phyloP scores from a whole-genome alignment of 2,329 filamentous ascomycete genomes.

The Microcyclospora pomicola region DNA sequence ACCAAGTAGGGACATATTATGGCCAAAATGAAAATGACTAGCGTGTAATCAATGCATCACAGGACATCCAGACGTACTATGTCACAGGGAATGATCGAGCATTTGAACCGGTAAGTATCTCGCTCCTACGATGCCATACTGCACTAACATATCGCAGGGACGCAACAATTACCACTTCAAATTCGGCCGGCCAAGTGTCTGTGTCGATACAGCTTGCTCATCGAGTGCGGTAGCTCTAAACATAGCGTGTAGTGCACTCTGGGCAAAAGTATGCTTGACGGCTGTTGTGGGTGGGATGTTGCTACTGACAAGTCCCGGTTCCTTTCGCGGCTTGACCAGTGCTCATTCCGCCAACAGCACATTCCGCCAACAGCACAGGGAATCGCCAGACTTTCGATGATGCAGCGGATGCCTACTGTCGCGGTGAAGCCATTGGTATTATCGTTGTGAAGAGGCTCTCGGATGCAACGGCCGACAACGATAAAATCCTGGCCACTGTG shows the following conservation, averaged over 20 bases:
- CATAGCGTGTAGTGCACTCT: slow-evolving; percentile 11
- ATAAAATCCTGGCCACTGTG: slow-evolving; percentile 16
- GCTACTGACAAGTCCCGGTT: slow-evolving; percentile 13
- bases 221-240: slow-evolving; percentile 12
- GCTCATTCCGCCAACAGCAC: slow-evolving; percentile 11
- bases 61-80: slow-evolving; percentile 16
- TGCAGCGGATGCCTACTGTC: slow-evolving; percentile 20
- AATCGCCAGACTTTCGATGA: slow-evolving; percentile 16
- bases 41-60: slow-evolving; percentile 14
- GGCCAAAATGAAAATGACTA: slow-evolving; percentile 24
- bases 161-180: slow-evolving; percentile 14
- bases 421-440: slow-evolving; percentile 15
- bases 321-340: slow-evolving; percentile 9
- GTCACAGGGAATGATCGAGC: slow-evolving; percentile 14
- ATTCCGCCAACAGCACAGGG: slow-evolving; percentile 9
- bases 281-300: slow-evolving; percentile 15
- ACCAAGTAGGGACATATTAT: slow-evolving; percentile 22
- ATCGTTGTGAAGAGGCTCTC: slow-evolving; percentile 20
- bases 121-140: slow-evolving; percentile 1
- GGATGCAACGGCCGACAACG: slow-evolving; percentile 22
- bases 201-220: slow-evolving; percentile 20
- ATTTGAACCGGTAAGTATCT: slow-evolving; percentile 12
- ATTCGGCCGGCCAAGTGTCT: slow-evolving; percentile 14
- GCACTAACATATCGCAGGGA: neutral
- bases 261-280: slow-evolving; percentile 11